Conservation (phyloP, 2,329 filamentous ascomycete genomes). For the Gremmenia infestans region DNA sequence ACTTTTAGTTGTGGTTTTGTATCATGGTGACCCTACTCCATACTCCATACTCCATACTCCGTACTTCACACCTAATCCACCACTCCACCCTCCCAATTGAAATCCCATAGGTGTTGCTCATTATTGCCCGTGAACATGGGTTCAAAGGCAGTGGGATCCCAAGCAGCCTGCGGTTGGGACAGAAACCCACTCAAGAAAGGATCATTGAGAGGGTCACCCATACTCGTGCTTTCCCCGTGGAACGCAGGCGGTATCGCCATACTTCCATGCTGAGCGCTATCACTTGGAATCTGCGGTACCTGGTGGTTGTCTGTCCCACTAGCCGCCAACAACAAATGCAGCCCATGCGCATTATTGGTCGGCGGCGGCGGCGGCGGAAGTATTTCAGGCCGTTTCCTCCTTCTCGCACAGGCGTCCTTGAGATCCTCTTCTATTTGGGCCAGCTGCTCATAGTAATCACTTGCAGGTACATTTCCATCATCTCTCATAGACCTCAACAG, state of each 20-base stretch:
- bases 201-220: background rate
- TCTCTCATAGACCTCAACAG: slow-evolving; percentile 21
- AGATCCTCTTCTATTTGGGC: slow-evolving; percentile 12
- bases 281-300: background rate
- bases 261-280: background rate
- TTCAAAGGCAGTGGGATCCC: slow-evolving; percentile 2
- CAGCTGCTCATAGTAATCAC: slow-evolving; percentile 20
- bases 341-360: background rate
- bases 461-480: slow-evolving; percentile 21
- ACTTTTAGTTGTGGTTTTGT: no score
- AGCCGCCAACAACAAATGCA: background rate
- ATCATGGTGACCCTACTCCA: no score
- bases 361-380: background rate
- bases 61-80: background rate
- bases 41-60: no score
- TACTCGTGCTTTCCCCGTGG: background rate
- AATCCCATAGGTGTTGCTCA: slow-evolving; percentile 3
- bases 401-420: slow-evolving; percentile 6
- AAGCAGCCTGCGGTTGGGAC: background rate
- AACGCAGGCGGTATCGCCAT: background rate
- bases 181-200: background rate
- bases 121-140: background rate
- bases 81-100: slow-evolving; percentile 5
- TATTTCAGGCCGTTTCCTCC: background rate
- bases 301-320: background rate